Percentiles rank a stretch among this genome's conserved stretches.
phyloP scores from a whole-genome alignment of 1,139 yeast species.

The Eremothecium sinecaudum region DNA sequence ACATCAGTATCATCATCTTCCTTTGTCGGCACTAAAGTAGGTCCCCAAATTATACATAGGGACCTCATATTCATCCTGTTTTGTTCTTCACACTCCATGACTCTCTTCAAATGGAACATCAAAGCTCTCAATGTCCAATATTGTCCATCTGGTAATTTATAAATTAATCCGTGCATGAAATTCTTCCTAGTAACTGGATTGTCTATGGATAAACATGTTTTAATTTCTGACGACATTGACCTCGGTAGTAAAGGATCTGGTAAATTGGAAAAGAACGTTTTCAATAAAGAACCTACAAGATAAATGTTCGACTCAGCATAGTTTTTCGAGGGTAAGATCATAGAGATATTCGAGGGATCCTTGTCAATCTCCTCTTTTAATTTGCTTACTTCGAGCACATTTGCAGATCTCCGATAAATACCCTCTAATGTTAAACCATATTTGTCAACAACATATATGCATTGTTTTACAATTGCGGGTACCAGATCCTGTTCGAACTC shows the following conservation, averaged over 20 bases:
- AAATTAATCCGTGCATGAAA: conserved; percentile 77
- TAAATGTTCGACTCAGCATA: conserved; percentile 64
- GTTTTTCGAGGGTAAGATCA: conserved; percentile 43
- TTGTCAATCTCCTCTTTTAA: conserved; percentile 64
- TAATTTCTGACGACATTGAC: conserved; percentile 46
- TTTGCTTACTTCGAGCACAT: conserved; percentile 61
- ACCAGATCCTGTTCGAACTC: conserved; percentile 84
- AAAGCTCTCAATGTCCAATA: conserved; percentile 83
- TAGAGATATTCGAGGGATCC: conserved; percentile 60
- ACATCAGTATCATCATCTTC: conserved; percentile 66
- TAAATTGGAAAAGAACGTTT: conserved; percentile 54
- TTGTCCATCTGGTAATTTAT: conserved; percentile 86
- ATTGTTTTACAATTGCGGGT: conserved; percentile 81
- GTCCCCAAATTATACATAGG: conserved; percentile 90
- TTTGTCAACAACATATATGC: conserved; percentile 76
- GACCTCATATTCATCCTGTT: conserved; percentile 78
- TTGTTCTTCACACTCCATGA: conserved; percentile 50
- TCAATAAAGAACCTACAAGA: conserved; percentile 61
- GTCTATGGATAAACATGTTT: conserved; percentile 66
- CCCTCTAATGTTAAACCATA: conserved; percentile 84
- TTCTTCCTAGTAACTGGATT: conserved; percentile 53
- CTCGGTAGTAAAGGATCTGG: conserved; percentile 64
- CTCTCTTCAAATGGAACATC: conserved; percentile 72
- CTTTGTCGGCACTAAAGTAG: conserved; percentile 59
- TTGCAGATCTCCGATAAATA: conserved; percentile 79